Evolutionary conservation across 2,329 filamentous ascomycete genomes (phyloP), one percentile per base, ranked within the genome.

Genomic region (Fusarium brevicatenulatum): DNA sequence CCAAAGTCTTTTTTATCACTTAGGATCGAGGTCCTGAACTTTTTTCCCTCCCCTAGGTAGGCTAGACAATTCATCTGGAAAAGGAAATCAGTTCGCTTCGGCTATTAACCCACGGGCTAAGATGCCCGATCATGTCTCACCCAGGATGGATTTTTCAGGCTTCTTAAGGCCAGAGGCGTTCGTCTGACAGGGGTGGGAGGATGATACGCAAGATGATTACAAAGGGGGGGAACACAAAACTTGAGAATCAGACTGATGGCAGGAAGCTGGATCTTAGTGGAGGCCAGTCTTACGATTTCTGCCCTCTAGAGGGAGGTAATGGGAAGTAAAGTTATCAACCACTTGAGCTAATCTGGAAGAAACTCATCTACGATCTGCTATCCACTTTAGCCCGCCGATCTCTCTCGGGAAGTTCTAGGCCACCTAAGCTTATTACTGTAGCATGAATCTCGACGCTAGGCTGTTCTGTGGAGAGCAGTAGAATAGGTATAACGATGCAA

Each of bases 291-390:
- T 34, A 15, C 11, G 47, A 15, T 50, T 50, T 34, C 47, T 34
- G 47, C 34, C 59, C 28, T 36, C 62, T 64, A 39, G 32, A 49
- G 46, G 23, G 56, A 36, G 34, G 13, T 25, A 53, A 15, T 49
- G 40, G 30, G 30, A 28, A 49, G 54, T 49, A 49, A 36, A 57
- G 54, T 61, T 72, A 60, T 61, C 54, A 68, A 54, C 56, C 36
- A 25, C 50, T 72, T 66, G 61, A 65, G 61, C 70, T 76, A 74
- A 72, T 72, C 49, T 72, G 40, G 34, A 52, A 50, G 25, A 66
- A 66, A 49, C 39, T 58, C 63, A 52, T 42, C 36, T 34, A 23
- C 54, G 54, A 57, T 57, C 40, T 30, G 39, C 37, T 43, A 28
- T 61, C 72, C 70, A 64, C 58, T 59, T 62, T 75, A 65, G 58